These are phyloP conservation scores for Backusella parvicylindrica DNA, from an alignment of 192 early-diverging fungal species.

Conservation along the genomic window DNA sequence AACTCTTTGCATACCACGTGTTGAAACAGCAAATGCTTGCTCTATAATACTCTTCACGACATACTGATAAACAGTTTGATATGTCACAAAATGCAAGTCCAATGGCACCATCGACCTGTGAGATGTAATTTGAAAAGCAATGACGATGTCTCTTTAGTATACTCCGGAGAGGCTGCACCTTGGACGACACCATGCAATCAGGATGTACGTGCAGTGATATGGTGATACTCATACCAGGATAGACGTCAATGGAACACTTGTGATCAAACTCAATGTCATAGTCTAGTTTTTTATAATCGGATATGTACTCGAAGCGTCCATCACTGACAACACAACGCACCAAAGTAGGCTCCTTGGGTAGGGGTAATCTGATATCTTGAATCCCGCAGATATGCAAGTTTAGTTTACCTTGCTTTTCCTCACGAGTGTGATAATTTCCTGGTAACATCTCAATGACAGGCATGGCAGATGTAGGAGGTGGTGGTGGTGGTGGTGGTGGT, in stretches of 20 bases:
- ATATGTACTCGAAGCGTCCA: conserved; percentile 18
- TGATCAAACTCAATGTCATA: conserved; percentile 21
- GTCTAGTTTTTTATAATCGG: conserved; percentile 3
- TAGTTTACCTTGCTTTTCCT: conserved; percentile 17
- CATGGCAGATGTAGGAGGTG: not conserved
- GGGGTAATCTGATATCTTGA: conserved; percentile 20
- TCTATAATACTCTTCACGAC: conserved; percentile 6
- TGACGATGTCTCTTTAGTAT: not conserved
- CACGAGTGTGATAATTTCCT: not conserved
- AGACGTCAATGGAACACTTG: conserved; percentile 19
- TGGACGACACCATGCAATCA: not conserved
- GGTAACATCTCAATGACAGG: not conserved
- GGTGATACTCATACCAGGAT: conserved; percentile 17
- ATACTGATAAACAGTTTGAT: not conserved
- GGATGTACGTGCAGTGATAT: conserved; percentile 23
- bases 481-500: not conserved
- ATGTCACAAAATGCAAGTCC: conserved; percentile 23
- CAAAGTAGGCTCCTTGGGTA: conserved; percentile 20
- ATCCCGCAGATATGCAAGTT: conserved; percentile 15
- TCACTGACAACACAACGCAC: conserved; percentile 25
- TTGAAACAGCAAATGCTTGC: conserved; percentile 28
- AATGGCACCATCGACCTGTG: conserved; percentile 21
- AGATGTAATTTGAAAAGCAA: conserved; percentile 15
- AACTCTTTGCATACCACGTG: conserved; percentile 12
- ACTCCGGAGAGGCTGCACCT: not conserved